Conservation (phyloP, 2,329 filamentous ascomycete genomes). For the Ophiostoma novo-ulmi region DNA sequence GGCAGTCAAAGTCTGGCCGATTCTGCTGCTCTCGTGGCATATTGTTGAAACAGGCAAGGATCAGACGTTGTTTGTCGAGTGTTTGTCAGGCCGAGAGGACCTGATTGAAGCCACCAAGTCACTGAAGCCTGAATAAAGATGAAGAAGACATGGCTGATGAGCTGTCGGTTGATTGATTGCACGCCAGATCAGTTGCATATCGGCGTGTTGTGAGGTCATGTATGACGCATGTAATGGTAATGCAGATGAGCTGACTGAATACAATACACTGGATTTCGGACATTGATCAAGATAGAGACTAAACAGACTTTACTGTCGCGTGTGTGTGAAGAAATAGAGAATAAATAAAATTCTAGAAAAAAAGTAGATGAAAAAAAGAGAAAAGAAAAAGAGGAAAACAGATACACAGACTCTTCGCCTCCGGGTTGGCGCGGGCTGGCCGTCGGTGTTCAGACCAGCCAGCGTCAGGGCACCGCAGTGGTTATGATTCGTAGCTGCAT, state of each 20-base stretch:
- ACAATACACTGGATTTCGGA: too few species aligned
- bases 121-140: not conserved
- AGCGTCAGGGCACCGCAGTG: not conserved
- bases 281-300: too few species aligned
- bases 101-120: not conserved
- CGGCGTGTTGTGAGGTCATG: not conserved
- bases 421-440: not conserved
- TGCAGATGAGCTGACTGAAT: not conserved
- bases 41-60: slow-evolving; percentile 19
- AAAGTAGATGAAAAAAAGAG: not conserved
- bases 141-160: not conserved
- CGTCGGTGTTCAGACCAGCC: not conserved
- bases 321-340: not conserved
- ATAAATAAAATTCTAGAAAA: not conserved
- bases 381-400: not conserved
- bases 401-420: not conserved
- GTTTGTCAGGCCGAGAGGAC: not conserved
- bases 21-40: slow-evolving; percentile 21
- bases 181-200: not conserved
- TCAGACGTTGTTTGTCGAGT: not conserved
- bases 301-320: not conserved
- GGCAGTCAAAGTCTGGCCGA: not conserved
- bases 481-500: not conserved
- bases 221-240: not conserved
- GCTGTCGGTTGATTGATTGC: not conserved